phyloP scores from a whole-genome alignment of 2,329 filamentous ascomycete genomes.

The Nemania serpens region DNA sequence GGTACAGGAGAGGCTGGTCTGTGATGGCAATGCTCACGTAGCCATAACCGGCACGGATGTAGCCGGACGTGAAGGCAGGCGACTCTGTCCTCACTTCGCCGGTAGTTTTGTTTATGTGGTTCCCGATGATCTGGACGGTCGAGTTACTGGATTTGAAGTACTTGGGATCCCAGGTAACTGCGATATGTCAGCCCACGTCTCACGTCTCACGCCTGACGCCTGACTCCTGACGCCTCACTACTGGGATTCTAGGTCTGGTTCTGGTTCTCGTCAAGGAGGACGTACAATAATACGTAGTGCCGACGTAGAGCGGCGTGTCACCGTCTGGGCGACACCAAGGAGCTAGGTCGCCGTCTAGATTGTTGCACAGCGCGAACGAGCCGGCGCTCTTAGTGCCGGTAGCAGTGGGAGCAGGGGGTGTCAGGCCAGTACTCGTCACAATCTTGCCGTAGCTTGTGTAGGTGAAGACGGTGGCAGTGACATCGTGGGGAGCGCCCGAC shows the following conservation, averaged over 20 bases:
- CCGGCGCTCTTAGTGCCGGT: constrained; percentile 47
- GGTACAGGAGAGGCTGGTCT: constrained; percentile 44
- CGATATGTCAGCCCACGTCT: constrained; percentile 4
- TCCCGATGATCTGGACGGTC: constrained; percentile 41
- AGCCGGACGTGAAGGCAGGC: constrained; percentile 45
- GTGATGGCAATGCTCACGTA: constrained; percentile 54
- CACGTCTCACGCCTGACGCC: neutral
- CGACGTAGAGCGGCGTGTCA: constrained; percentile 50
- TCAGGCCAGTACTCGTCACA: constrained; percentile 48
- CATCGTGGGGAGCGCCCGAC: constrained; percentile 48
- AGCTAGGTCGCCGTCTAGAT: constrained; percentile 50
- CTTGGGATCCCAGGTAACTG: constrained; percentile 62
- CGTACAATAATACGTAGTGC: constrained; percentile 56
- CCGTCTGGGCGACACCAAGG: constrained; percentile 58
- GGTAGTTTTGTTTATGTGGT: constrained; percentile 41
- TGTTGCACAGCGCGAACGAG: constrained; percentile 56
- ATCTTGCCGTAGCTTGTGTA: constrained; percentile 39
- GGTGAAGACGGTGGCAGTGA: constrained; percentile 46
- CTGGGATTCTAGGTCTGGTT: too few species aligned
- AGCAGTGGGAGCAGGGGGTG: constrained; percentile 48
- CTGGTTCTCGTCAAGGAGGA: neutral
- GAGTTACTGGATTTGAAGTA: constrained; percentile 52
- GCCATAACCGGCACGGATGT: constrained; percentile 49
- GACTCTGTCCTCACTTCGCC: constrained; percentile 42
- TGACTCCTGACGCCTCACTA: too few species aligned